These are phyloP conservation scores for Scleroderma citrinum DNA, from an alignment of 768 basidiomycete genomes.

Conservation along the genomic window DNA sequence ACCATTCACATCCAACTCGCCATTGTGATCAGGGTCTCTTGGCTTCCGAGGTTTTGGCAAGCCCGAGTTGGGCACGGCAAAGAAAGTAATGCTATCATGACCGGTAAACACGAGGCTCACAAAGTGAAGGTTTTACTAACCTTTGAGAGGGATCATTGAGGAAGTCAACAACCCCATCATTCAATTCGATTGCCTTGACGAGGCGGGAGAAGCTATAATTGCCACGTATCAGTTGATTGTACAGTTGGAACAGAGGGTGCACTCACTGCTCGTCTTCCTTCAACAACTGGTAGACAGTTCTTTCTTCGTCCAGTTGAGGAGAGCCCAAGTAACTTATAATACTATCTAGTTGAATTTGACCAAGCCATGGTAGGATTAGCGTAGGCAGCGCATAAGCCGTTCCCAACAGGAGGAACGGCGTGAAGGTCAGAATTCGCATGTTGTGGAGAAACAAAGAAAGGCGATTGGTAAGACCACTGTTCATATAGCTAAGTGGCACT, in stretches of 20 bases:
- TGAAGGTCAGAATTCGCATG: conserved; percentile 12
- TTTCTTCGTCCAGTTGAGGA: conserved; percentile 5
- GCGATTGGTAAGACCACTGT: neutral
- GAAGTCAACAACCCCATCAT: conserved; percentile 32
- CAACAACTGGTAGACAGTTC: conserved; percentile 26
- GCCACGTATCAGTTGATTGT: neutral
- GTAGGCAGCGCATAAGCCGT: conserved; percentile 14
- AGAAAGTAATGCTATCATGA: conserved; percentile 43
- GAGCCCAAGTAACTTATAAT: conserved; percentile 4
- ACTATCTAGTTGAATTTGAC: conserved; percentile 13
- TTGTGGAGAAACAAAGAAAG: neutral
- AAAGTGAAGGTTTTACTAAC: conserved; percentile 19
- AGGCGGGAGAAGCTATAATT: conserved; percentile 33
- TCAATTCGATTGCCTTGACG: conserved; percentile 35
- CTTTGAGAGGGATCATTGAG: conserved; percentile 35
- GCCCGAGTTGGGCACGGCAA: conserved; percentile 45
- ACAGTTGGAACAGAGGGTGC: neutral
- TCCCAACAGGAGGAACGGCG: conserved; percentile 10
- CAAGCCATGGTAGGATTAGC: conserved; percentile 18
- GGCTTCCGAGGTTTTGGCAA: conserved; percentile 26
- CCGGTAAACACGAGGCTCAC: neutral
- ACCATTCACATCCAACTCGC: neutral
- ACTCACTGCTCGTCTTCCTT: conserved; percentile 18
- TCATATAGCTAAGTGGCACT: neutral
- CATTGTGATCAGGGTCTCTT: neutral